Percentiles rank a stretch among this genome's conserved stretches.
Conservation (phyloP, 2,329 filamentous ascomycete species). For the Colletotrichum acutatum region DNA sequence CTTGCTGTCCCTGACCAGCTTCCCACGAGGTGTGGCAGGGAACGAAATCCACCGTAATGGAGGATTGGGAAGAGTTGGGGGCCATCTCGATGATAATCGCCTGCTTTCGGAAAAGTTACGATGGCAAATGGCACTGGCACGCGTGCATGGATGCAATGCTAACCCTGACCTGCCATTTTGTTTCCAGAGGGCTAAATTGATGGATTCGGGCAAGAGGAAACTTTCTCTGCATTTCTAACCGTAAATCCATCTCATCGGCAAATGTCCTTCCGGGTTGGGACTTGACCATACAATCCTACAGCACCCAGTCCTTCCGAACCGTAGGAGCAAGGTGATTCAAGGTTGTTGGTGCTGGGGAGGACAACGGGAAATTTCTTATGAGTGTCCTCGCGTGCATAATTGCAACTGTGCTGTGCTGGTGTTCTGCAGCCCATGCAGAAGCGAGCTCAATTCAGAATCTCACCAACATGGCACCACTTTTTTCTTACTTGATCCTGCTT, state of each 20-base stretch:
- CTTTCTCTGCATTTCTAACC: neutral
- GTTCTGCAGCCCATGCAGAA: neutral
- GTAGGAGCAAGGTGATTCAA: too few relatives aligned
- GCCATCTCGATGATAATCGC: neutral
- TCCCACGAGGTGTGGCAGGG: conserved; percentile 30
- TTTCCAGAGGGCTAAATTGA: neutral
- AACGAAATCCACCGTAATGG: conserved; percentile 2
- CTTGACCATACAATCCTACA: neutral
- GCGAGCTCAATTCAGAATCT: neutral
- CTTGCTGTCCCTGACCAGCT: conserved; percentile 8
- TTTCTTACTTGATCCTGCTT: neutral
- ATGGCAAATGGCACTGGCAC: neutral
- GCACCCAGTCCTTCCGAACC: neutral
- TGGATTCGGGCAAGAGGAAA: neutral
- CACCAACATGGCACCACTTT: neutral
- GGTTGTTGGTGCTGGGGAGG: neutral
- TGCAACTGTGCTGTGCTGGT: neutral
- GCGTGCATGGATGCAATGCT: conserved; percentile 9
- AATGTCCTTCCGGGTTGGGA: neutral
- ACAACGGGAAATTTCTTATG: neutral
- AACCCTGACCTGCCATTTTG: neutral
- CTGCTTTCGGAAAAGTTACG: neutral
- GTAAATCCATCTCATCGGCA: neutral
- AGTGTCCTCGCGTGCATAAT: neutral
- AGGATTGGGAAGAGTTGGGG: conserved; percentile 2